Conservation (phyloP, 1,284 basidiomycete species). For the Melanopsichium pennsylvanicum region DNA sequence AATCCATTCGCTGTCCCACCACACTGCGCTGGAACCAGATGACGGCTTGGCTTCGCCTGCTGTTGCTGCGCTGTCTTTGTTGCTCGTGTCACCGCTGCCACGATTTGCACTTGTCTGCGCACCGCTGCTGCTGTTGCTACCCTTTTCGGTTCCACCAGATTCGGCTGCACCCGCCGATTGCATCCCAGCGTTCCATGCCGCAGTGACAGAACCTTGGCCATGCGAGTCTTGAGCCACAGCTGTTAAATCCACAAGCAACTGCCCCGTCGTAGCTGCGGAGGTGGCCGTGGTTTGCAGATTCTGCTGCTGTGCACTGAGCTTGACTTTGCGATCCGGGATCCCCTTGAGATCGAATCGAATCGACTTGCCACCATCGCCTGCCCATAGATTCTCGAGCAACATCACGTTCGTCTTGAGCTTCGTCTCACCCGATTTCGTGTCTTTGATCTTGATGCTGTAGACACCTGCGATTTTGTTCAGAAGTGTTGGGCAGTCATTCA, state of each 20-base stretch:
- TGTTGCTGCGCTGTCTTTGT: neutral
- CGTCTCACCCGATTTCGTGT: conserved; percentile 47
- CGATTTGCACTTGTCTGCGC: conserved; percentile 9
- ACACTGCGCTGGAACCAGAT: conserved; percentile 31
- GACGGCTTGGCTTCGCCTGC: conserved; percentile 6
- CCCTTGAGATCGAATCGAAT: conserved; percentile 59
- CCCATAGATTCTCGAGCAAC: conserved; percentile 59
- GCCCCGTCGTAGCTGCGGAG: conserved; percentile 9
- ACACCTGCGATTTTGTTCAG: conserved; percentile 61
- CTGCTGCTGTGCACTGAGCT: conserved; percentile 41
- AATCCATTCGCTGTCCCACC: conserved; percentile 55
- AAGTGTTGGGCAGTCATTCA: conserved; percentile 53
- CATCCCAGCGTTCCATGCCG: conserved; percentile 18
- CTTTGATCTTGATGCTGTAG: conserved; percentile 61
- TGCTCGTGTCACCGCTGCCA: neutral
- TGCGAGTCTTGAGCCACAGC: conserved; percentile 21
- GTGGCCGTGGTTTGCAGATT: conserved; percentile 5
- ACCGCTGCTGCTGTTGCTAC: neutral
- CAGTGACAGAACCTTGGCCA: conserved; percentile 19
- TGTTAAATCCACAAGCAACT: conserved; percentile 22
- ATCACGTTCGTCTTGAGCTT: conserved; percentile 59
- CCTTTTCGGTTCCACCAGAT: neutral
- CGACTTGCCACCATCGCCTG: conserved; percentile 44
- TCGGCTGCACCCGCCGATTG: conserved; percentile 3
- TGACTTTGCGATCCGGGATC: conserved; percentile 54